Conservation (phyloP, 164 flowering plant species). For the Vitis riparia region DNA sequence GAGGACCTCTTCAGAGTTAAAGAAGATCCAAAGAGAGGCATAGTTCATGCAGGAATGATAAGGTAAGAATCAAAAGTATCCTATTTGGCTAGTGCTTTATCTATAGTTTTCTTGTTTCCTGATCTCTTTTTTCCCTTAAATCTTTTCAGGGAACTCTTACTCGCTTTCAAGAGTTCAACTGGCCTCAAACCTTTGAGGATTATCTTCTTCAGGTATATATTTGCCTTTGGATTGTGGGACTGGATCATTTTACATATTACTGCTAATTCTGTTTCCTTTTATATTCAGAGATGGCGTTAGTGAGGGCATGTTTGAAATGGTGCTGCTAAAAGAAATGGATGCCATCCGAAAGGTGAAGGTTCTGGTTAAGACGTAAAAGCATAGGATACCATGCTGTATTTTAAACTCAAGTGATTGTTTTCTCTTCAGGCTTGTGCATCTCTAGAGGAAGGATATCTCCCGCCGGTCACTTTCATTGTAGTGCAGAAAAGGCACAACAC, state of each 20-base stretch:
- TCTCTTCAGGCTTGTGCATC: conserved; percentile 51
- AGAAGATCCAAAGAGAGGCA: conserved; percentile 45
- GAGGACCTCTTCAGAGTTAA: conserved; percentile 52
- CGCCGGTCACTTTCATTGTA: conserved; percentile 65
- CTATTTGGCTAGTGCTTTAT: not conserved
- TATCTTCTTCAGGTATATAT: conserved; percentile 68
- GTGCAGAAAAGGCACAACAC: conserved; percentile 74
- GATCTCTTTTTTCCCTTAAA: not conserved
- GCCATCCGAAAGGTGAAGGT: conserved; percentile 52
- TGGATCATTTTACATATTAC: not conserved
- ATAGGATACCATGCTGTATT: too few species aligned
- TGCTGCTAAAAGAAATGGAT: conserved; percentile 55
- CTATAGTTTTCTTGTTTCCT: not conserved
- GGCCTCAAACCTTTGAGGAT: conserved; percentile 60
- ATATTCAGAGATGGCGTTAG: conserved; percentile 85
- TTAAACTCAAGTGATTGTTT: not conserved
- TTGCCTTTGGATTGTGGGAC: not conserved
- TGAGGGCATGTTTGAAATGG: conserved; percentile 76
- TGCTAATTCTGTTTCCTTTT: not conserved
- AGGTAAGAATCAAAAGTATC: conserved; percentile 31
- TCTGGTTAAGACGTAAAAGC: too few species aligned
- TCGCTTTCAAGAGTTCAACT: conserved; percentile 52
- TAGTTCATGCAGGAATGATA: conserved; percentile 59
- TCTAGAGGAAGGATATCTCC: conserved; percentile 53
- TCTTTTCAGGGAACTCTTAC: conserved; percentile 57